Base-by-base conservation (phyloP, 495 filamentous ascomycete species). In the Neurospora discreta region DNA sequence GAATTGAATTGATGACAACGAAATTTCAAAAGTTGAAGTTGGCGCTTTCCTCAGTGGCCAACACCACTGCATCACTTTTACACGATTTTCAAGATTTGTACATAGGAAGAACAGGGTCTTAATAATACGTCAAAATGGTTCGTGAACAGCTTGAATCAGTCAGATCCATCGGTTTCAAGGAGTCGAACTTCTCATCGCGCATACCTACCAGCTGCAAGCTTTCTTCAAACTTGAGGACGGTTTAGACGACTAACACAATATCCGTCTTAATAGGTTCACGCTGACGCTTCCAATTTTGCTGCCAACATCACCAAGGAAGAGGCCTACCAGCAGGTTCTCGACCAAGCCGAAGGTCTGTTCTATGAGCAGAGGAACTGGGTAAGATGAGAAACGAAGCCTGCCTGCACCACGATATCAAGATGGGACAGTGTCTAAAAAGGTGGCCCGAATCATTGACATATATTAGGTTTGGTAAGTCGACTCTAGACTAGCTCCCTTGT, bases 281-380 rank as follows among this genome's bases (percentile, higher is more conserved):
- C 93, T 68, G 93, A 97, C 76, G 86, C 92, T 33, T 93, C 93
- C 26, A 92, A 87, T 74, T 97, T 97, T 81, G 83, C 83, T 43
- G 75, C 81, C 5, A 87, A 84, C 42, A 75, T 89, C 58, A 89
- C 87, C 69, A 97, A 97, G 80, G 84, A 86, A 74, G 88, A 94
- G 72, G 88, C 91, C 68, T 97, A 95, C 78, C 82, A 85, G 36
- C 91, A 94, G 76, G 87, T 97, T 11, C 80, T 93, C 8, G 82
- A 90, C 39, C 89, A 94, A 75, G 88, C 90, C 6, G 84, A 87
- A 72, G 89, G 89, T 20, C 83, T 98, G 5, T 88, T 94, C 46
- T 85, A 89, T 42, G 93, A 87, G 23, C 94, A 97, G 77, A 85
- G 91, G 68, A 97, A 97, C 77, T 97, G 94, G 94, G 93, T 96